Base-by-base conservation (phyloP, 768 basidiomycete genomes). In the Chalciporus piperatus region DNA sequence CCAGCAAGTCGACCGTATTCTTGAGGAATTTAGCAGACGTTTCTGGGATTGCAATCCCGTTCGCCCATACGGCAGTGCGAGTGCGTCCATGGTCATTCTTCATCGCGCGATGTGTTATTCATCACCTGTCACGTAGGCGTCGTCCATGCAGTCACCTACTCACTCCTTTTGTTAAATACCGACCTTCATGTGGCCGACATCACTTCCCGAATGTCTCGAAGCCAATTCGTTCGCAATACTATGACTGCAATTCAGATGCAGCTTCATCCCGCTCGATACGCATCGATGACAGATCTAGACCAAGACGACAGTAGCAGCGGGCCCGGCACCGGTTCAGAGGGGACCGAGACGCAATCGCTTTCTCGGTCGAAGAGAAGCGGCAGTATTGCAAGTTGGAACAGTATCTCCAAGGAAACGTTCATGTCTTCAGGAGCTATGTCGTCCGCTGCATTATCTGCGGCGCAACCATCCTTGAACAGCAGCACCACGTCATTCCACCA, bases 161-260 rank as follows among this genome's bases (percentile, higher is more conserved):
- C 95, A 3, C 79, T 99, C 35, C 74, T 99, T 0, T 78, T 98
- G 28, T 80, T 98, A 46, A 99, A 99, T 72, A 99, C 97, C 23
- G 97, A 99, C 68, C 79, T 99, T 30, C 96, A 99, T 68, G 87
- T 99, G 45, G 97, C 95, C 28, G 95, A 98, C 33, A 76, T 97
- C 23, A 68, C 82, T 16, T 82, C 79, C 3, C 86, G 91, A 54
- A 99, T 98, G 97, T 94, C 96, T 1, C 82, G 89, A 17, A 78
- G 62, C 47, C 94, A 98, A 63, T 99, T 98, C 68, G 85, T 98
- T 7, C 82, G 85, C 45, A 98, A 98, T 67, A 98, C 95, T 1
- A 79, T 98, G 67, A 72, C 81, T 4, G 87, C 92, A 1, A 88
- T 99, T 49, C 90, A 88, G 61, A 83, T 81, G 65, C 89, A 92